Evolutionary conservation across 768 basidiomycete species (phyloP), one percentile per base, ranked within the genome.

Genomic region (Russula olivacea): DNA sequence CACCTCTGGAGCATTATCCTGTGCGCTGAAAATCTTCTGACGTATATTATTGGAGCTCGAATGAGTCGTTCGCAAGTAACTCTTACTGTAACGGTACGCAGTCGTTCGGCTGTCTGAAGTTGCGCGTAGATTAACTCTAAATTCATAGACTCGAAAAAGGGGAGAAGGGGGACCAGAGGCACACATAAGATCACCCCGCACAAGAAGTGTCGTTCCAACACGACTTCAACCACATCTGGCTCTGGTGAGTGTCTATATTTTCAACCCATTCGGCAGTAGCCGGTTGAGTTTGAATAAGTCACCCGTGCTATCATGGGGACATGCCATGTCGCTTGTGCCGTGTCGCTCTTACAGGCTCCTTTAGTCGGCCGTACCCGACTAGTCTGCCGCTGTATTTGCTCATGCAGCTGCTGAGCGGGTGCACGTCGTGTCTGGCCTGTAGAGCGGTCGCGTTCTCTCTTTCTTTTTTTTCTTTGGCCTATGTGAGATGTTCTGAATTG

Each of bases 401-500:
- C 6, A 40, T 2, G 58, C 51, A 52, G 25, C 38, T 30, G 40
- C 55, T 51, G 61, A 66, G 57, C 25, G 14, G 28, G 60, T 51
- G 50, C 34, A 52, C 50, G 61, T 60, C 36, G 36, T 58, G 38
- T 60, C 54, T n/a, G 17, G 40, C 41, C 61, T 58, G 43, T 49
- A 55, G 23, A 48, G 12, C 28, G 30, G 28, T 32, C 19, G 25
- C 19, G 45, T 1, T 1, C 36, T 28, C 23, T 36, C 34, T 30
- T 7, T 34, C 10, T 66, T 57, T 6, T 19, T 17, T 55, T 45
- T 47, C 38, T 34, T 30, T 36, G 36, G 12, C 32, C 52, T 11
- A 57, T 64, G 59, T 28, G 23, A 47, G 21, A 9, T 38, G 49
- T 32, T 61, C 55, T 66, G 38, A 61, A n/a, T 58, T 51, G 34